Evolutionary conservation across 306 rosid genomes (phyloP).

Genomic region (Carpinus fangiana): DNA sequence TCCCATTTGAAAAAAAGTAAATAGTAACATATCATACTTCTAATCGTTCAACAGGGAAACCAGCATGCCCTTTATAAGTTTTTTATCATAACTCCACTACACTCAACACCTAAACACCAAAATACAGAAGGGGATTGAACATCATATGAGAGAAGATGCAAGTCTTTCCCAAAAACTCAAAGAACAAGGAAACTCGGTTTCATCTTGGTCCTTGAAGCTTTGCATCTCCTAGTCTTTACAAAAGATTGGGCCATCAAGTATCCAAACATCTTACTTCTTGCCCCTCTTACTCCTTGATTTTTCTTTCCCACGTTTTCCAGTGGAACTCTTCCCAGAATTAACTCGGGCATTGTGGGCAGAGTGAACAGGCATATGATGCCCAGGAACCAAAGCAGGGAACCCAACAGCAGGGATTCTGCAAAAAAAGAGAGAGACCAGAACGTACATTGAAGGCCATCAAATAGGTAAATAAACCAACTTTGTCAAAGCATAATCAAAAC

Average conservation of each 20-base stretch:
- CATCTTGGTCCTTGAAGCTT: slow-evolving; percentile 72
- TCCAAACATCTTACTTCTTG: slow-evolving; percentile 39
- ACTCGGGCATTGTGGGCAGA: slow-evolving; percentile 44
- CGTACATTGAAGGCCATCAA: neutral
- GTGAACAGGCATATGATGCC: slow-evolving; percentile 69
- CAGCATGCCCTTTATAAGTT: neutral
- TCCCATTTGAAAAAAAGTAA: neutral
- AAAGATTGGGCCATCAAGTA: slow-evolving; percentile 35
- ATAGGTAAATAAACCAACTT: too few relatives aligned
- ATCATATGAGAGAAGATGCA: neutral
- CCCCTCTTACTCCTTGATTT: slow-evolving; percentile 55
- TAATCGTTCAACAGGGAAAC: neutral
- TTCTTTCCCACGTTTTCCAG: slow-evolving; percentile 38
- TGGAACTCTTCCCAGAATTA: slow-evolving; percentile 37
- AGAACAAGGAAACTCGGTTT: slow-evolving; percentile 32
- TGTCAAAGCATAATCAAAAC: neutral
- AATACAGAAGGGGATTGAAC: neutral
- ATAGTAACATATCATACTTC: neutral
- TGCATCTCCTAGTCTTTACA: slow-evolving; percentile 65
- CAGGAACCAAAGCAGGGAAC: slow-evolving; percentile 98
- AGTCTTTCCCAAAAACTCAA: slow-evolving; percentile 5
- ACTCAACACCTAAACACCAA: neutral
- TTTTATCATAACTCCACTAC: neutral
- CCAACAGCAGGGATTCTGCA: slow-evolving; percentile 99
- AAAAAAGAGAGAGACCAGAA: neutral